A percentile compares a stretch with the other conserved stretches of the same genome.
phyloP scores from a whole-genome alignment of 1,284 basidiomycete species.

The Stereum hirsutum region DNA sequence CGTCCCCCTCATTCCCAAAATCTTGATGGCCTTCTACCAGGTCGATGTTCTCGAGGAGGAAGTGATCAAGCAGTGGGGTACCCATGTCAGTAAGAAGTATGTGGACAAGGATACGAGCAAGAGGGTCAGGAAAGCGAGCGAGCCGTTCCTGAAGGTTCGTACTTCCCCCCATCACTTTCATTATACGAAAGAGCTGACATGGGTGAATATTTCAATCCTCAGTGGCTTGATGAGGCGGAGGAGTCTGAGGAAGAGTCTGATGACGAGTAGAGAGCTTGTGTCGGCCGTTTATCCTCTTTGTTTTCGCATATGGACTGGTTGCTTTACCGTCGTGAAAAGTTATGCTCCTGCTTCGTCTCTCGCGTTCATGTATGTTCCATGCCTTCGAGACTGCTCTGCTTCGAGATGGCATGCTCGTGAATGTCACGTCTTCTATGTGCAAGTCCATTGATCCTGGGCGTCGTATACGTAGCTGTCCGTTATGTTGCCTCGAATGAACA shows the following conservation, averaged over 20 bases:
- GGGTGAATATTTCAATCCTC: conserved; percentile 4
- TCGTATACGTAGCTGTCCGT: too few species aligned
- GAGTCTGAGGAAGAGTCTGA: conserved; percentile 25
- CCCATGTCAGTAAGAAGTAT: conserved; percentile 97
- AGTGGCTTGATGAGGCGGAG: conserved; percentile 46
- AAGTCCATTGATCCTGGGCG: too few species aligned
- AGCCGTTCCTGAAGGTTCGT: conserved; percentile 80
- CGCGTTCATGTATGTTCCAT: too few species aligned
- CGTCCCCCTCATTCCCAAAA: conserved; percentile 70
- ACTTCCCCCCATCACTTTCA: background rate
- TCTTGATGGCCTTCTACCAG: conserved; percentile 95
- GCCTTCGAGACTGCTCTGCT: too few species aligned
- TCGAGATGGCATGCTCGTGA: too few species aligned
- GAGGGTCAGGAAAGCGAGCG: conserved; percentile 91
- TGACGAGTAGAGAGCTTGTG: background rate
- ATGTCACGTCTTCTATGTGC: too few species aligned
- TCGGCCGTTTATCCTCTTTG: too few species aligned
- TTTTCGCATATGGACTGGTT: too few species aligned
- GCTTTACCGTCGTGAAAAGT: too few species aligned
- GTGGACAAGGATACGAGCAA: conserved; percentile 94
- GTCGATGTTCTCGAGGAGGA: conserved; percentile 91
- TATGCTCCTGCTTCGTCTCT: too few species aligned
- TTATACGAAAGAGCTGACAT: background rate
- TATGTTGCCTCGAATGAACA: too few species aligned
- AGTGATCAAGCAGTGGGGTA: conserved; percentile 88